Conservation (phyloP, 2,329 filamentous ascomycete genomes). For the Fusarium illudens region DNA sequence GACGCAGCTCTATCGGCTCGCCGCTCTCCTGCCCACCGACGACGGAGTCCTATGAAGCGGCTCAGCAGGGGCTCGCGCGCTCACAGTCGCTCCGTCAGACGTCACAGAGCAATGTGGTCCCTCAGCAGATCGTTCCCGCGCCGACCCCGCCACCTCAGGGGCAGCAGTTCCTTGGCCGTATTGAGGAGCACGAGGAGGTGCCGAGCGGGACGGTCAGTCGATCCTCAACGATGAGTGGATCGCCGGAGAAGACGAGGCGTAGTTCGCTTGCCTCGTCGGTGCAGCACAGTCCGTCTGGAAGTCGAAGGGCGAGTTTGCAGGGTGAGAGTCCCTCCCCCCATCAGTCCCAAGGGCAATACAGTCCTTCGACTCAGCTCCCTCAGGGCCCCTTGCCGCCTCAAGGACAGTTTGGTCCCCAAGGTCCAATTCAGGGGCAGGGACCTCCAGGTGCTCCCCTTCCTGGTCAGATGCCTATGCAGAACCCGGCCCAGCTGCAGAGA, state of each 20-base stretch:
- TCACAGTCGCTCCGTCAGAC: conserved; percentile 27
- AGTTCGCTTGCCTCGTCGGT: conserved; percentile 26
- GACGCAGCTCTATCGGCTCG: conserved; percentile 34
- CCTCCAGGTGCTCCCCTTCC: conserved; percentile 2
- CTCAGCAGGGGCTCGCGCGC: conserved; percentile 8
- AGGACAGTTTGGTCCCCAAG: conserved; percentile 14
- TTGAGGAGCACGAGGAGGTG: conserved; percentile 40
- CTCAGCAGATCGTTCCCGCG: conserved; percentile 12
- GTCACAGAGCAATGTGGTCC: conserved; percentile 8
- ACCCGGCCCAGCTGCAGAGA: conserved; percentile 18
- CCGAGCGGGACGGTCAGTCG: conserved; percentile 21
- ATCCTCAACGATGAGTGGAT: conserved; percentile 29
- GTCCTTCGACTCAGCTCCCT: not conserved
- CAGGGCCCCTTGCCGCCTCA: not conserved
- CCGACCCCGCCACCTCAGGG: conserved; percentile 23
- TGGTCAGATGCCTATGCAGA: conserved; percentile 13
- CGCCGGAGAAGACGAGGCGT: conserved; percentile 17
- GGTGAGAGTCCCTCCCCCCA: conserved; percentile 22
- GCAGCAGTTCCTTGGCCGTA: conserved; percentile 33
- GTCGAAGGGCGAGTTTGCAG: conserved; percentile 37
- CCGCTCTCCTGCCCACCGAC: conserved; percentile 13
- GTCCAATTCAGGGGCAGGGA: not conserved
- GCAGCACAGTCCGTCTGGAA: conserved; percentile 31
- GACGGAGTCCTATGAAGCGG: not conserved
- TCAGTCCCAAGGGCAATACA: conserved; percentile 23